phyloP scores from a whole-genome alignment of 345 rosid species.

The Rhodamnia rubescens region DNA sequence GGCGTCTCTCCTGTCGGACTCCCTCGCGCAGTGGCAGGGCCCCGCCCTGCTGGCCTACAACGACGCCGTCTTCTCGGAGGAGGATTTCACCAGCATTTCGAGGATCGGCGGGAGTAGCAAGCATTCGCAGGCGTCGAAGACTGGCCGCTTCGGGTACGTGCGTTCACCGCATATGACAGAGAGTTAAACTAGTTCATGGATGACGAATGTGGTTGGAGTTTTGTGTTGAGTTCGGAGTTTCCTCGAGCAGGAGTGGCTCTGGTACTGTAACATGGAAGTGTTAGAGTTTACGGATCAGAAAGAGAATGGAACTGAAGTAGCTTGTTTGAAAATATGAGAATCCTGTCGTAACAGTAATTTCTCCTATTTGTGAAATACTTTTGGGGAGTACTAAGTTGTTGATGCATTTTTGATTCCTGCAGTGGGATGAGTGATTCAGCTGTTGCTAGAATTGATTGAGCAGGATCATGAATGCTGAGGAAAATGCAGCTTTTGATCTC shows the following conservation, averaged over 20 bases:
- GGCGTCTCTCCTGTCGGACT: constrained; percentile 44
- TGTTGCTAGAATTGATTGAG: background rate
- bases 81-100: constrained; percentile 81
- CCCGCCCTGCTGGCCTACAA: constrained; percentile 77
- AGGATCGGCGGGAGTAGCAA: constrained; percentile 84
- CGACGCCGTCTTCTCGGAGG: constrained; percentile 81
- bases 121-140: constrained; percentile 73
- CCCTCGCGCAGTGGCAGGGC: constrained; percentile 80
- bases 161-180: background rate
- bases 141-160: constrained; percentile 82
- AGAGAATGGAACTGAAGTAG: background rate
- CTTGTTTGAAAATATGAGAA: background rate
- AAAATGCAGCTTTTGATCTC: background rate
- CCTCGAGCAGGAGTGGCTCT: background rate
- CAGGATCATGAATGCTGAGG: background rate
- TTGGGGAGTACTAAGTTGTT: background rate
- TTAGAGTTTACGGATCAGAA: background rate
- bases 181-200: background rate
- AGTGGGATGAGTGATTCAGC: background rate
- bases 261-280: background rate
- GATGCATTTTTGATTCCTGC: background rate
- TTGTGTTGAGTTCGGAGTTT: background rate
- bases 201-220: background rate
- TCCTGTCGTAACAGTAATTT: background rate
- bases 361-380: background rate